Base-by-base conservation (phyloP, 768 basidiomycete species). In the Neoboletus magnificus region DNA sequence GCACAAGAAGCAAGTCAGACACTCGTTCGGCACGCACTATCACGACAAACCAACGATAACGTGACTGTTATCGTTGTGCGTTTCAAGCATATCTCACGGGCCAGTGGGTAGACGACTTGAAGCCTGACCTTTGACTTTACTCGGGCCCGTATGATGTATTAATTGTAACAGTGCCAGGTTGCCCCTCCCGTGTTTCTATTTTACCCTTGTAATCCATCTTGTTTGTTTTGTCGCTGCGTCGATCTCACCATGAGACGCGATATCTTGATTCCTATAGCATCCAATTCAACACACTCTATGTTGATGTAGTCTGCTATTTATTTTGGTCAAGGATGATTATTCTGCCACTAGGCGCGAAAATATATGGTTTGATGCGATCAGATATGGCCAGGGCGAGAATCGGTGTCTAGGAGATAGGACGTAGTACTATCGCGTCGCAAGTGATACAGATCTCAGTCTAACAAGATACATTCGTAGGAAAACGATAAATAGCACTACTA, bases 11-110 rank as follows among this genome's bases (percentile, higher is more conserved):
- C 96, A 6, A 89, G 86, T 62, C 74, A 82, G 45, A 79, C 77
- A 91, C 55, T 89, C 46, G 78, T 98, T 54, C 84, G 91, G 56
- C 85, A 95, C 63, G 97, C 97, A 18, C 79, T 97, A 48, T 77
- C 82, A 16, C 85, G 89, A 66, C 95, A 93, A 73, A 94, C 94
- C 16, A 90, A 89, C 40, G 97, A 99, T 72, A 99, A 99, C 73
- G 86, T 98, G 48, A 95, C 91, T 35, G 89, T 93, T 29, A 71
- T 98, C 52, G 91, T 98, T 51, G 80, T 98, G 32, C 84, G 91
- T 47, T 91, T 96, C 78, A 86, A 85, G 66, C 73, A 43, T 23
- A 15, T 30, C 30, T 18, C 48, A n/a, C 50, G 35, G n/a, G 37
- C 59, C 15, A 59, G 56, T 57, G 59, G 51, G 44, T 59, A 61